Conservation (phyloP, 2,329 filamentous ascomycete species). For the Tolypocladium ovalisporum region DNA sequence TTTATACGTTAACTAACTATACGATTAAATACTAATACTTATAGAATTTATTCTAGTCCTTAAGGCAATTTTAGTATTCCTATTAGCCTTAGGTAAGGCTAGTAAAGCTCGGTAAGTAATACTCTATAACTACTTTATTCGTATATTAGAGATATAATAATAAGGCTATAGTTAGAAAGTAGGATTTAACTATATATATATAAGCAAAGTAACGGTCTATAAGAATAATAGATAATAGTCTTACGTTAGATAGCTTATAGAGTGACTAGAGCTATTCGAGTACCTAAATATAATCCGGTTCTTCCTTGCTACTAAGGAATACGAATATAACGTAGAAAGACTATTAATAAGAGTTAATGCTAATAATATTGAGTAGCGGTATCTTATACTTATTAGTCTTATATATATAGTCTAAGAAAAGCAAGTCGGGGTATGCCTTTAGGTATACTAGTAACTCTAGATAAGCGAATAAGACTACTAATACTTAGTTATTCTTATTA, state of each 20-base stretch:
- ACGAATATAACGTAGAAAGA: slow-evolving; percentile 13
- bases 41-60: slow-evolving; percentile 9
- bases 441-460: slow-evolving; percentile 11
- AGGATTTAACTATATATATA: slow-evolving; percentile 5
- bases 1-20: slow-evolving; percentile 4
- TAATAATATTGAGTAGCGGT: slow-evolving; percentile 12
- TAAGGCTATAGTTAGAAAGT: slow-evolving; percentile 3
- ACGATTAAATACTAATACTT: slow-evolving; percentile 9
- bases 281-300: slow-evolving; percentile 9
- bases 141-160: slow-evolving; percentile 9
- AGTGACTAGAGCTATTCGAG: not conserved
- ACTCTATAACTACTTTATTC: slow-evolving; percentile 8
- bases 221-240: slow-evolving; percentile 7
- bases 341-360: slow-evolving; percentile 8
- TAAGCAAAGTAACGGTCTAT: slow-evolving; percentile 9
- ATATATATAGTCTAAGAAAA: slow-evolving; percentile 13
- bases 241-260: not conserved
- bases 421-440: slow-evolving; percentile 7
- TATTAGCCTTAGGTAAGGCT: not conserved
- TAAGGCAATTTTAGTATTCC: not conserved
- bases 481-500: slow-evolving; percentile 6
- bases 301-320: slow-evolving; percentile 7
- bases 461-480: slow-evolving; percentile 11
- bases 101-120: slow-evolving; percentile 5
- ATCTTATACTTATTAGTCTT: slow-evolving; percentile 14